Percentiles rank a stretch among this genome's conserved stretches.
These are phyloP conservation scores for Pythium monospermum DNA, from an alignment of 352 stramenopile species.

Conservation along the genomic window DNA sequence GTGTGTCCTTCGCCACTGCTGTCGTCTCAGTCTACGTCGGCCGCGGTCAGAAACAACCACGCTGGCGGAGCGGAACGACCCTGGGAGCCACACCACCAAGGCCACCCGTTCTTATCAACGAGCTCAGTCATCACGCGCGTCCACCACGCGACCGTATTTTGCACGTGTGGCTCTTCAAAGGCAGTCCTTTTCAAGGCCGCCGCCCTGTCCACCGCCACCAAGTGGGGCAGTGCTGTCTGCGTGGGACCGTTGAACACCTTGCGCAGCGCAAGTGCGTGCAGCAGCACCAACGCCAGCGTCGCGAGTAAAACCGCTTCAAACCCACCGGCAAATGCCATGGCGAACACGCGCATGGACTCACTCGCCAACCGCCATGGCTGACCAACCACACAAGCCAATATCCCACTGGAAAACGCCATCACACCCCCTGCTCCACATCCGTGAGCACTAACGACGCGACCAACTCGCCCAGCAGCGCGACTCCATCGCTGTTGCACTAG, in stretches of 20 bases:
- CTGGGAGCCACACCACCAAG: conserved; percentile 47
- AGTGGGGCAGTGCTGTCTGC: conserved; percentile 1
- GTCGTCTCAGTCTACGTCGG: background rate
- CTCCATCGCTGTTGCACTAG: conserved; percentile 29
- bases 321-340: conserved; percentile 37
- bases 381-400: conserved; percentile 38
- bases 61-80: conserved; percentile 37
- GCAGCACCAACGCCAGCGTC: conserved; percentile 39
- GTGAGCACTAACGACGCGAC: conserved; percentile 56
- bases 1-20: background rate
- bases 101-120: conserved; percentile 53
- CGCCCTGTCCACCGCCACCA: conserved; percentile 4
- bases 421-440: conserved; percentile 37
- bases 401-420: conserved; percentile 47
- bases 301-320: conserved; percentile 53
- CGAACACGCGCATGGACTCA: conserved; percentile 11
- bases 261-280: conserved; percentile 45
- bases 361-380: background rate
- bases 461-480: conserved; percentile 48
- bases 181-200: conserved; percentile 12
- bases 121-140: conserved; percentile 45
- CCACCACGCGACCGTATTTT: conserved; percentile 26
- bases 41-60: conserved; percentile 30
- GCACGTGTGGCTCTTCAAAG: conserved; percentile 14
- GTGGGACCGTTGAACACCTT: conserved; percentile 41